A percentile compares a stretch with the other conserved stretches of the same genome.
Conservation (phyloP, 257 asterid genomes). For the Scutellaria baicalensis region DNA sequence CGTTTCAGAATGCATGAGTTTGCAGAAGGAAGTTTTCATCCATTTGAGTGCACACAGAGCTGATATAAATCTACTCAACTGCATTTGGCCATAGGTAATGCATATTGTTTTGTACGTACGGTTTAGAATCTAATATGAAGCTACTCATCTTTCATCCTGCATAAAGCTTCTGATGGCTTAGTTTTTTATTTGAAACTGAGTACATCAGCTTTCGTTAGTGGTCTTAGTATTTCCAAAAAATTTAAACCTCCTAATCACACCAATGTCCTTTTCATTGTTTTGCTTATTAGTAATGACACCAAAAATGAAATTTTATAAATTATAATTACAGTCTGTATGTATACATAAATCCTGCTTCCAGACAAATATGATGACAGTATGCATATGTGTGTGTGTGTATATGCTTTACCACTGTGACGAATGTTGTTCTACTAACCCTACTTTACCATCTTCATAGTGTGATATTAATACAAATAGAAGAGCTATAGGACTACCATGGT, state of each 20-base stretch:
- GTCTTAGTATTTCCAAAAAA: no score
- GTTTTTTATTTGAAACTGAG: background rate
- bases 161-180: background rate
- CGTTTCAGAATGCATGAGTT: conserved; percentile 82
- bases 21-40: conserved; percentile 85
- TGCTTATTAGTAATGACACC: no score
- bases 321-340: background rate
- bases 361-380: background rate
- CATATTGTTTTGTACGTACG: background rate
- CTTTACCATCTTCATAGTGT: background rate
- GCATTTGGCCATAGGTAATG: conserved; percentile 14
- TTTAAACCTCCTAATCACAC: no score
- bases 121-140: background rate
- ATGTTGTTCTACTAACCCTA: background rate
- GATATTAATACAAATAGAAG: background rate
- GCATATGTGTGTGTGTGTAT: background rate
- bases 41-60: conserved; percentile 96
- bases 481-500: background rate
- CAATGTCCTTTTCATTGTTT: no score
- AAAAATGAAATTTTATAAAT: no score
- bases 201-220: no score
- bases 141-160: background rate
- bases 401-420: background rate
- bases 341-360: background rate
- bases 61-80: conserved; percentile 17